Base-by-base conservation (phyloP, 208 protist genomes). In the Leishmania turanica region DNA sequence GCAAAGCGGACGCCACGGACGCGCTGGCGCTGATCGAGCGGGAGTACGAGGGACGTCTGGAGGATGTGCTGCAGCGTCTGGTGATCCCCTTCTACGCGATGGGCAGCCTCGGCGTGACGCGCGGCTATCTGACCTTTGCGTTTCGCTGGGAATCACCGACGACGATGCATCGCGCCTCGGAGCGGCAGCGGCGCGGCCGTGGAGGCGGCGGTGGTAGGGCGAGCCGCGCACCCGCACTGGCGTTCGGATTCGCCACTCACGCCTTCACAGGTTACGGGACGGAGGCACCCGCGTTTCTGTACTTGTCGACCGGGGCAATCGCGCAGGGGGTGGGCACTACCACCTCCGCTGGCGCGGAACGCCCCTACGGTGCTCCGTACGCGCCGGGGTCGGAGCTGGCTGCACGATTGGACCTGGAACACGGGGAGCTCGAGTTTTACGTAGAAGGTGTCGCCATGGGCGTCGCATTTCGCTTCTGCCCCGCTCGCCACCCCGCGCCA, bases 11-110 rank as follows among this genome's bases (percentile, higher is more conserved):
- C 75, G 78, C 85, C 40, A 80, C 84, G 42, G 82, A 88, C 17
- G 88, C 88, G 24, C 77, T 88, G 47, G 24, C 74, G 31, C 68
- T 87, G n/a, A 88, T 91, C 40, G 74, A 81, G 40, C 19, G 64
- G 9, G 85, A 90, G 66, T 85, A 83, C 62, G 83, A 75, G 11
- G 82, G 72, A 2, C 60, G 80, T 0, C 19, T 84, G 24, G 19
- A 19, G 1, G 74, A 74, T 7, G 71, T 82, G 60, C n/a, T 74
- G n/a, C 54, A 72, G 66, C 75, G 66, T 49, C 82, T 91, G 8
- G 75, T 81, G 17, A 88, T 92, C 71, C 89, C 92, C 2, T 89
- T 93, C 75, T 96, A 90, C 68, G 88, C 87, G 6, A 31, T 94
- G 45, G 89, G 90, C 34, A 87, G 69, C 19, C 21, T 87, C 21